phyloP scores from a whole-genome alignment of 495 filamentous ascomycete species.

The Penicillium manginii region DNA sequence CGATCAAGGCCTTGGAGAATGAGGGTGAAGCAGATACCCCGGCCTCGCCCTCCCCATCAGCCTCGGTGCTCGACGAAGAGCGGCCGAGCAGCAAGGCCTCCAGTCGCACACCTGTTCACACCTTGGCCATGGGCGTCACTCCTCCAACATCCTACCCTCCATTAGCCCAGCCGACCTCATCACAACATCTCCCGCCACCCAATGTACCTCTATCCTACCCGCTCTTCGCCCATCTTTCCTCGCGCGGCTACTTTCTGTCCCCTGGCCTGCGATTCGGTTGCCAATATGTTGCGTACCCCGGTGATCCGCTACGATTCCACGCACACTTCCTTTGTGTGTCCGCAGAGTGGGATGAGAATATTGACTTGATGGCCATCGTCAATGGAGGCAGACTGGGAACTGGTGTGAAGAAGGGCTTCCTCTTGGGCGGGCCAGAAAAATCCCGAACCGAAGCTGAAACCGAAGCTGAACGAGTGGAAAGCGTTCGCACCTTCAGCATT shows the following conservation, averaged over 20 bases:
- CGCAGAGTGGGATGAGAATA: slow-evolving; percentile 82
- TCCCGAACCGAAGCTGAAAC: slow-evolving; percentile 28
- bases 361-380: slow-evolving; percentile 81
- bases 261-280: slow-evolving; percentile 95
- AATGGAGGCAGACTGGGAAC: slow-evolving; percentile 87
- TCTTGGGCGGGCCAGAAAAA: slow-evolving; percentile 71
- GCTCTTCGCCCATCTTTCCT: slow-evolving; percentile 70
- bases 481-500: slow-evolving; percentile 71
- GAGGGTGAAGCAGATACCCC: neutral
- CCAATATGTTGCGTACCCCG: slow-evolving; percentile 91
- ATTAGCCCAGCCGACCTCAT: slow-evolving; percentile 37
- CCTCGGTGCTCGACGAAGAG: neutral
- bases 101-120: slow-evolving; percentile 8
- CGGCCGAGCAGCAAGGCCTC: slow-evolving; percentile 20
- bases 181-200: slow-evolving; percentile 41
- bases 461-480: slow-evolving; percentile 29
- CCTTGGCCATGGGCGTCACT: slow-evolving; percentile 51
- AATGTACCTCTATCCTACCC: slow-evolving; percentile 54
- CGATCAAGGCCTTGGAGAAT: slow-evolving; percentile 18
- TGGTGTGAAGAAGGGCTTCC: slow-evolving; percentile 91
- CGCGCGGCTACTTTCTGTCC: slow-evolving; percentile 79
- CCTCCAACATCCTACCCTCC: slow-evolving; percentile 63
- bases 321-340: slow-evolving; percentile 84
- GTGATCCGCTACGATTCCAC: slow-evolving; percentile 92
- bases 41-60: neutral